Evolutionary conservation across 2,329 filamentous ascomycete genomes (phyloP).

Genomic region (Juglanconis oblonga): DNA sequence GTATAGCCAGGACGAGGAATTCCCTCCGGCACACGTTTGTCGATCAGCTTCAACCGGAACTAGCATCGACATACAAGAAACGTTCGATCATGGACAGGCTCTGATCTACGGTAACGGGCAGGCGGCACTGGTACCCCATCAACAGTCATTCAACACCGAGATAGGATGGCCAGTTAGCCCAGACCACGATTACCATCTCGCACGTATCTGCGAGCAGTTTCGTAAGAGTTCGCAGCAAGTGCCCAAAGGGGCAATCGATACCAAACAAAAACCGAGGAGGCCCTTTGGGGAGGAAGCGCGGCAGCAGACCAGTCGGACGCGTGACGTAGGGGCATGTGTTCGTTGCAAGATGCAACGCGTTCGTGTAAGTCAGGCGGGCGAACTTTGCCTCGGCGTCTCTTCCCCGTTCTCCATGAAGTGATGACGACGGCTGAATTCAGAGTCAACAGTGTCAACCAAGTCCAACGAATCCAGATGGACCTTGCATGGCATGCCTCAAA

Average conservation of each 20-base stretch:
- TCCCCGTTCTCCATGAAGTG: neutral
- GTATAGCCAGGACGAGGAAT: no score
- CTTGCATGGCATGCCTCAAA: constrained; percentile 39
- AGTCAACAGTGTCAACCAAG: constrained; percentile 36
- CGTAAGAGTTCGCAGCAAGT: neutral
- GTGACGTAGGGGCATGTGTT: constrained; percentile 38
- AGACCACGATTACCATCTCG: neutral
- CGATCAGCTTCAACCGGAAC: no score
- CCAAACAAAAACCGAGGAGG: neutral
- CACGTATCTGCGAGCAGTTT: neutral
- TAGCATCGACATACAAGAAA: no score
- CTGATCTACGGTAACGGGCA: no score
- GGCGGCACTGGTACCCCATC: no score
- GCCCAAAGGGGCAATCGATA: neutral
- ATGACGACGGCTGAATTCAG: neutral
- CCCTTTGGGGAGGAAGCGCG: constrained; percentile 26
- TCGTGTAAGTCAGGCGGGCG: constrained; percentile 31
- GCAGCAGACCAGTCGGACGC: constrained; percentile 33
- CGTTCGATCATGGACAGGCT: no score
- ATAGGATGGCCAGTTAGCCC: neutral
- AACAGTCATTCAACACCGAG: no score
- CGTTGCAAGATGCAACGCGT: constrained; percentile 44
- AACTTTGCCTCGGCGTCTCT: no score
- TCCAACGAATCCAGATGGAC: constrained; percentile 26
- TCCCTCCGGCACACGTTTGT: no score